Evolutionary conservation across 2,329 filamentous ascomycete species (phyloP), one percentile per base, ranked within the genome.

Genomic region (Paecilomyces dactylethromorphus): DNA sequence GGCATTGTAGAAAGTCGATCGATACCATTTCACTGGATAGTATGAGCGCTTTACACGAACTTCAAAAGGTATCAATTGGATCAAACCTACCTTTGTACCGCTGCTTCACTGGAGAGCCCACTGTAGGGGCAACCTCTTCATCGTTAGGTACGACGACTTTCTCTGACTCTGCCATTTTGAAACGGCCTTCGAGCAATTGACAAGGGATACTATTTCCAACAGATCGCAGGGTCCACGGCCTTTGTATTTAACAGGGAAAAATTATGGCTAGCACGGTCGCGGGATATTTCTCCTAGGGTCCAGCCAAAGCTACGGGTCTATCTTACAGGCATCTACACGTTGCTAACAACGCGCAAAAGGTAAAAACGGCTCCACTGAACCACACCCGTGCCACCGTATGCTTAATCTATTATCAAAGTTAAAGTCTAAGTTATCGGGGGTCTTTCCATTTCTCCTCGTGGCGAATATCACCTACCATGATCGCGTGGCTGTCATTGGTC

Each of bases 1-100:
- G 56, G 88, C 86, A 74, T 91, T 90, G 76, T 84, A 91, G 64
- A 88, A 87, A 0, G 87, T 89, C 0, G 86, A 87, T 26, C 86
- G 84, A 67, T 90, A 83, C 87, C 87, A 89, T 79, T 81, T 84
- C 21, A 84, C 83, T 84, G 31, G 15, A n/a, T 45, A 1, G 3
- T n/a, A 32, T 54, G 15, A 49, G 50, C 6, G 3, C 6, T 3
- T 29, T 29, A 22, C 50, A 7, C 22, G 11, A 70, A 61, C 15
- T 53, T 53, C n/a, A 51, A 51, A 29, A n/a, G 26, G 21, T 24
- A 15, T 29, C 21, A 22, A 52, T 13, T 12, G 50, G 21, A 52
- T 13, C 13, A 11, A 52, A 29, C 50, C 6, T 13, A 52, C 50
- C 50, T 12, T 52, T 29, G 2, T 18, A 22, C 4, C 8, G 50